These are phyloP conservation scores for Pyronema domesticum DNA, from an alignment of 495 filamentous ascomycete species.

Conservation along the genomic window DNA sequence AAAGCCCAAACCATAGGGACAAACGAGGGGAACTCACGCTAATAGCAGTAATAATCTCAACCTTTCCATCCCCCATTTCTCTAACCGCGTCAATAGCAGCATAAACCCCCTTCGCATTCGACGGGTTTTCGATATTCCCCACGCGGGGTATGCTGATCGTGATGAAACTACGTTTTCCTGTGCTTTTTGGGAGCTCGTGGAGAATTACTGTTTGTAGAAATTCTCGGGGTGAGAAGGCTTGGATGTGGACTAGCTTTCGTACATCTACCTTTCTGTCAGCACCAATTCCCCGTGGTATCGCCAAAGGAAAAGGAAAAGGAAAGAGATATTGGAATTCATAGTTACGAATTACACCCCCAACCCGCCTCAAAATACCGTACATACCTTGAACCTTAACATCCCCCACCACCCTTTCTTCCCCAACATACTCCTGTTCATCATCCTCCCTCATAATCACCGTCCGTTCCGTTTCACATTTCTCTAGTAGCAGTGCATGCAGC, in stretches of 20 bases:
- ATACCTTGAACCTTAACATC: constrained; percentile 15
- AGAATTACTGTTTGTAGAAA: constrained; percentile 17
- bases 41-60: neutral
- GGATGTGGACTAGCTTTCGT: constrained; percentile 19
- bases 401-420: constrained; percentile 12
- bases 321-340: no score
- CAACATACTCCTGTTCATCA: constrained; percentile 13
- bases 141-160: constrained; percentile 13
- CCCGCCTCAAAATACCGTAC: no score
- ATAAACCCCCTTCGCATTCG: constrained; percentile 16
- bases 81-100: constrained; percentile 16
- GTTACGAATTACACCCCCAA: constrained; percentile 3
- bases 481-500: constrained; percentile 7
- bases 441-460: constrained; percentile 8
- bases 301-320: no score
- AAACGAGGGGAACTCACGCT: neutral
- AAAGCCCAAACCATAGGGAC: neutral
- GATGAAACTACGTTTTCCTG: constrained; percentile 5
- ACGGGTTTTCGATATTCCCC: constrained; percentile 9
- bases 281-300: no score
- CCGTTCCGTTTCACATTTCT: constrained; percentile 13
- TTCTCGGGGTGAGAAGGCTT: constrained; percentile 22
- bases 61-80: constrained; percentile 13
- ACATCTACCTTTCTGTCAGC: no score
- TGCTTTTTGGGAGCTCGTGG: constrained; percentile 10